phyloP scores from a whole-genome alignment of 768 basidiomycete genomes.

The Leccinum subgranulosum region DNA sequence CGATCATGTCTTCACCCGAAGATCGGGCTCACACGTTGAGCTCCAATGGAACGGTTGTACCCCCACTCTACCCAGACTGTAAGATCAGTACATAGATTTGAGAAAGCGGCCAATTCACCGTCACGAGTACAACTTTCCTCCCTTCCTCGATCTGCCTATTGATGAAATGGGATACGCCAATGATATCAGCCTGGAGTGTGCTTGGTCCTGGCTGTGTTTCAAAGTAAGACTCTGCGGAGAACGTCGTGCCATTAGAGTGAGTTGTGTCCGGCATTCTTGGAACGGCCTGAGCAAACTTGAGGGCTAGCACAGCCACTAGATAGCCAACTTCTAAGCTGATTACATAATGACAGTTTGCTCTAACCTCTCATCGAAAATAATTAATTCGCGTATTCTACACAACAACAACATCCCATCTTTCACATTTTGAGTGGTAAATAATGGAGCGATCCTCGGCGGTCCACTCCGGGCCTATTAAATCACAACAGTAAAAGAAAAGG shows the following conservation, averaged over 20 bases:
- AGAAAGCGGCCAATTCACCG: conserved; percentile 51
- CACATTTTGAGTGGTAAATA: background rate
- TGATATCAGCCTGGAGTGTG: conserved; percentile 65
- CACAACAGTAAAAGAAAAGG: background rate
- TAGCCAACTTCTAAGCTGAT: background rate
- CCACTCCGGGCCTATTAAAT: background rate
- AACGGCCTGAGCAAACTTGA: background rate
- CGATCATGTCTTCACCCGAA: conserved; percentile 2
- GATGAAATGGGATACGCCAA: conserved; percentile 65
- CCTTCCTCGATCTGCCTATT: conserved; percentile 58
- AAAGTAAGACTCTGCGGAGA: conserved; percentile 91
- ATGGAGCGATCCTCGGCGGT: background rate
- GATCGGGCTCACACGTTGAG: conserved; percentile 87
- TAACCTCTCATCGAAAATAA: background rate
- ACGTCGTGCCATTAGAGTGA: conserved; percentile 30
- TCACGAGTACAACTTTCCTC: conserved; percentile 87
- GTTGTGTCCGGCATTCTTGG: conserved; percentile 18
- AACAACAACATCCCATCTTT: background rate
- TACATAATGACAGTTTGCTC: too few species aligned
- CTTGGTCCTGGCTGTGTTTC: conserved; percentile 79
- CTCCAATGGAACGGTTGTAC: conserved; percentile 96
- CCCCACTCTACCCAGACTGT: conserved; percentile 71
- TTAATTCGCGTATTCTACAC: background rate
- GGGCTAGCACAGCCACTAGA: conserved; percentile 12
- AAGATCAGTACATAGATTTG: conserved; percentile 10